Evolutionary conservation across 2,329 filamentous ascomycete genomes (phyloP).

Genomic region (Colletotrichum orbiculare): DNA sequence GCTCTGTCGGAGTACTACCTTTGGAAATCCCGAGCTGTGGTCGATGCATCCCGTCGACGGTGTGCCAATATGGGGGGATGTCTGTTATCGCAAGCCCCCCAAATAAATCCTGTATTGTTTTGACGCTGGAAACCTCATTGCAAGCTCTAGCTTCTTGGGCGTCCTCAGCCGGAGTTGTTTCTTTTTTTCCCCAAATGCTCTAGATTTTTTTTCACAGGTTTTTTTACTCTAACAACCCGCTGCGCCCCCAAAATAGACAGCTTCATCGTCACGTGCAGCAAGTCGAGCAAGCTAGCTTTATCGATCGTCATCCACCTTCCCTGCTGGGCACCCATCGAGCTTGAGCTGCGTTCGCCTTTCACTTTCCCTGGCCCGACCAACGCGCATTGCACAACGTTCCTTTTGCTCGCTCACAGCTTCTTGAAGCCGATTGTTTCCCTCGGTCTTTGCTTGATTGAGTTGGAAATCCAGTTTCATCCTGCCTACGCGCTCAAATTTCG

Average conservation of each 20-base stretch:
- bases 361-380: slow-evolving; percentile 6
- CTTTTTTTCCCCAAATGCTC: slow-evolving; percentile 4
- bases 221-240: not conserved
- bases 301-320: slow-evolving; percentile 32
- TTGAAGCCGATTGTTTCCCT: not conserved
- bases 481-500: not conserved
- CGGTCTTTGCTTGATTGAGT: not conserved
- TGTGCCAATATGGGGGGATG: not conserved
- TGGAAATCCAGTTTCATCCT: not conserved
- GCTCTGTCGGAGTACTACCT: slow-evolving; percentile 5
- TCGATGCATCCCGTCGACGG: not conserved
- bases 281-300: not conserved
- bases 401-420: slow-evolving; percentile 7
- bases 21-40: slow-evolving; percentile 11
- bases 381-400: slow-evolving; percentile 7
- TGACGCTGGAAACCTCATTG: not conserved
- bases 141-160: not conserved
- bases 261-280: slow-evolving; percentile 29
- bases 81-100: not conserved
- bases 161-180: not conserved
- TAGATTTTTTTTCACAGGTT: not conserved
- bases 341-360: slow-evolving; percentile 3
- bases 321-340: slow-evolving; percentile 23
- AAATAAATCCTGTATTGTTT: not conserved
- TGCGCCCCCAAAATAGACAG: not conserved